Base-by-base conservation (phyloP, 129 eudicot genomes). In the Lonicera japonica region DNA sequence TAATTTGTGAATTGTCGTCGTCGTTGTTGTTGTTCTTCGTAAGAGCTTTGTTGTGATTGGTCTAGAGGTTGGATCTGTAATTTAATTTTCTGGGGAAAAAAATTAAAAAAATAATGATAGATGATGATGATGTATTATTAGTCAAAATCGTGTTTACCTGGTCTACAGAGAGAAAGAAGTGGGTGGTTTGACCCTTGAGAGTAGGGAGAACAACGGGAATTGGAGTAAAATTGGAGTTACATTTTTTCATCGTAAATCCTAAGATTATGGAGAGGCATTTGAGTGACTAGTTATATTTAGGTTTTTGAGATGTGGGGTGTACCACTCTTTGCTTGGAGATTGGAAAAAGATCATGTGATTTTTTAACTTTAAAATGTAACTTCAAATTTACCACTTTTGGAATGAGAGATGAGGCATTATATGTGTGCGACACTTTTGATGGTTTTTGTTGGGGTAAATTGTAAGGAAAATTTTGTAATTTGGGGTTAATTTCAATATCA, bases 81-180 rank as follows among this genome's bases (percentile, higher is more conserved):
- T 56, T 67, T 8, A 5, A 3, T 3, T 21, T 67, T 41, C 9
- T 50, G 3, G 19, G 19, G 55, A 5, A 50, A 50, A 11, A 24
- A 57, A 11, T 25, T 14, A 13, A 57, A 54, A 54, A 39, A 4
- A 38, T 11, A 60, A 36, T 34, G 1, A n/a, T 1, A 20, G 5
- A 21, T 23, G 0, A 10, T 7, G 4, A 29, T 62, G 9, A 20
- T 21, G 34, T 11, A 17, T 5, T 29, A 29, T 29, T 3, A 48
- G 72, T 68, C 72, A 68, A 67, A 68, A 56, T 56, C 72, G 64
- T 57, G 72, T 68, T 68, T 14, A 16, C 5, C 38, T 11, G 41
- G 18, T 16, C 11, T 11, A n/a, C n/a, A 21, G 60, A 40, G 60
- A 50, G 61, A 3, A 39, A 19, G 36, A 43, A 3, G 25, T 16